These are phyloP conservation scores for Balansia obtecta DNA, from an alignment of 2,329 filamentous ascomycete genomes.

Conservation along the genomic window DNA sequence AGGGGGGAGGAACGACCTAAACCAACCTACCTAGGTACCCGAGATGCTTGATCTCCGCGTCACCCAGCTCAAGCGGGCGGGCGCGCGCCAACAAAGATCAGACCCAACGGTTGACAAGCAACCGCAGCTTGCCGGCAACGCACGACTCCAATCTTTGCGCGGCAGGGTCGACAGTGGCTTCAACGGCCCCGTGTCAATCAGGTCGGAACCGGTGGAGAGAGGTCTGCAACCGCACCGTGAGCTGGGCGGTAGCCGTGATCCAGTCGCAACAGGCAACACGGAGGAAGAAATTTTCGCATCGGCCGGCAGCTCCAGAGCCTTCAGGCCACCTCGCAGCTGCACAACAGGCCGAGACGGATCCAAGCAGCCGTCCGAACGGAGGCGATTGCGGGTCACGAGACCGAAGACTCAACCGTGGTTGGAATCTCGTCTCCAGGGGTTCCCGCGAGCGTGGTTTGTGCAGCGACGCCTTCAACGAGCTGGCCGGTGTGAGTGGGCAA, in stretches of 20 bases:
- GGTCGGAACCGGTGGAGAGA: background rate
- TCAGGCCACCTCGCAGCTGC: conserved; percentile 8
- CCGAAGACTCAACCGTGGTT: background rate
- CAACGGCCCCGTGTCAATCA: background rate
- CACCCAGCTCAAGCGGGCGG: conserved; percentile 1
- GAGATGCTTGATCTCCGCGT: conserved; percentile 1
- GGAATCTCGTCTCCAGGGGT: background rate
- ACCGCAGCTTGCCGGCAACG: background rate
- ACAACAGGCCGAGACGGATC: conserved; percentile 4
- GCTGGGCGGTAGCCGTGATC: conserved; percentile 10
- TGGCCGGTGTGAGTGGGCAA: conserved; percentile 7
- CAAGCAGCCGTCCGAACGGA: conserved; percentile 6
- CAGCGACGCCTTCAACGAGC: background rate
- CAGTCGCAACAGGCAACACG: conserved; percentile 11
- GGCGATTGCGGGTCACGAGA: conserved; percentile 7
- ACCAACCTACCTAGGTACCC: background rate
- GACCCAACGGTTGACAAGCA: background rate
- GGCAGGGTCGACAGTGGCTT: background rate
- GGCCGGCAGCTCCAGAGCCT: conserved; percentile 9
- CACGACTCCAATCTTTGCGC: background rate
- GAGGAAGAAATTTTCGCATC: conserved; percentile 22
- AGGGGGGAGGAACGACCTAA: too few species aligned
- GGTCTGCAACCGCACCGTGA: conserved; percentile 1
- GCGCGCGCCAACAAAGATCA: conserved; percentile 1
- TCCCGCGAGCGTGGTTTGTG: background rate